Percentiles rank a stretch among this genome's conserved stretches.
These are phyloP conservation scores for Paracamarosporium sp. DNA, from an alignment of 2,329 filamentous ascomycete genomes.

Conservation along the genomic window DNA sequence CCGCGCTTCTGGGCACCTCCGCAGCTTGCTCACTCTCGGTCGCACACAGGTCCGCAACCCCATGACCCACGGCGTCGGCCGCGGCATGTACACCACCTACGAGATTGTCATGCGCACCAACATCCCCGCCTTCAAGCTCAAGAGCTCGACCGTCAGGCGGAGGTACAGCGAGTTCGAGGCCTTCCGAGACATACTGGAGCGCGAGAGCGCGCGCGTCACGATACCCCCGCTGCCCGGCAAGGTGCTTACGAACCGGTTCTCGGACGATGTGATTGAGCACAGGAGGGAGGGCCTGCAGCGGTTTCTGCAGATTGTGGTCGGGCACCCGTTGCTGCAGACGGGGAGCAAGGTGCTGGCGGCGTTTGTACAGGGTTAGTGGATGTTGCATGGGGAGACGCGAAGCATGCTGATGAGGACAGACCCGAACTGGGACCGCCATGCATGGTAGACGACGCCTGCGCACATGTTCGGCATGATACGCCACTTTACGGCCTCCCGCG, in stretches of 20 bases:
- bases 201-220: conserved; percentile 90
- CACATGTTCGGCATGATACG: background rate
- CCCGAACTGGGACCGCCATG: conserved; percentile 79
- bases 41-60: conserved; percentile 81
- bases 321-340: conserved; percentile 94
- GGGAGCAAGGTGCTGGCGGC: conserved; percentile 95
- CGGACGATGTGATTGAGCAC: conserved; percentile 97
- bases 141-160: conserved; percentile 80
- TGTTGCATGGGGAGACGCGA: background rate
- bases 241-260: conserved; percentile 97
- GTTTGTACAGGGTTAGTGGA: conserved; percentile 86
- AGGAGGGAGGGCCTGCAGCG: conserved; percentile 88
- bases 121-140: conserved; percentile 98
- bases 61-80: conserved; percentile 90
- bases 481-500: background rate
- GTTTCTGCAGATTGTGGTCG: conserved; percentile 96
- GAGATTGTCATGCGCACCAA: conserved; percentile 98
- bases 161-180: conserved; percentile 99
- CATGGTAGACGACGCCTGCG: conserved; percentile 35
- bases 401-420: conserved; percentile 56
- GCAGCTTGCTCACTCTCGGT: too few relatives aligned
- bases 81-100: conserved; percentile 98
- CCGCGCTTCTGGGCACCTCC: conserved; percentile 12
- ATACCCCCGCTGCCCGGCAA: conserved; percentile 96
- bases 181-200: conserved; percentile 97